Base-by-base conservation (phyloP, 2,329 filamentous ascomycete species). In the Xylariaceae sp. region DNA sequence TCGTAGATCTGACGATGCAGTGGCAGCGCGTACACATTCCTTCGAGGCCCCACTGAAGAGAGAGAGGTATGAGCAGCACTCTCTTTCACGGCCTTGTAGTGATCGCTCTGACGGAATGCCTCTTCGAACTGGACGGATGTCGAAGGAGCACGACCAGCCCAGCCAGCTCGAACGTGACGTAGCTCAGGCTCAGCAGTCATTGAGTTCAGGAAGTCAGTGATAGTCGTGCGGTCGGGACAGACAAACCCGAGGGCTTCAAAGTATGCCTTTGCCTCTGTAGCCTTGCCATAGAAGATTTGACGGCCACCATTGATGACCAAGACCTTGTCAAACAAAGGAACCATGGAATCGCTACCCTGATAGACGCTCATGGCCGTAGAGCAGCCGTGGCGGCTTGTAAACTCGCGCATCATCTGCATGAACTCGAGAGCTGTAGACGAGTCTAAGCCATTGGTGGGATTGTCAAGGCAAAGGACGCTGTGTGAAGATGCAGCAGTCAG, bases 251-350 rank as follows among this genome's bases (percentile, higher is more conserved):
- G 79, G 9, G 79, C 73, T 54, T 82, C 78, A 60, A 89, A 88
- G 67, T 83, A 89, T 1, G 68, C 66, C 63, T 79, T 83, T 0
- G 86, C 85, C 9, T 75, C 68, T 16, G 69, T 71, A 2, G 80
- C 78, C 2, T 78, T 77, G 0, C 87, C 87, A 57, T 82, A 88
- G 71, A 80, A 89, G 37, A 88, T 87, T 62, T 87, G 78, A 2
- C 82, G 78, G 2, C 87, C 87, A 67, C 87, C 84, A 63, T 88
- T 87, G 0, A 89, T 74, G 1, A 89, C 83, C 5, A 85, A 75
- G 1, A 81, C 84, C 65, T 87, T 88, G 71, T 89, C 84, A 65
- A 89, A 88, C 7, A 80, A 67, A 53, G 83, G 79, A 61, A 83
- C 84, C 4, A 82, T 82, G n/a, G 76, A 69, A 59, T 84, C 78